Evolutionary conservation across 2,329 filamentous ascomycete species (phyloP), one percentile per base, ranked within the genome.

Genomic region (Fusarium sterilihyphosum): DNA sequence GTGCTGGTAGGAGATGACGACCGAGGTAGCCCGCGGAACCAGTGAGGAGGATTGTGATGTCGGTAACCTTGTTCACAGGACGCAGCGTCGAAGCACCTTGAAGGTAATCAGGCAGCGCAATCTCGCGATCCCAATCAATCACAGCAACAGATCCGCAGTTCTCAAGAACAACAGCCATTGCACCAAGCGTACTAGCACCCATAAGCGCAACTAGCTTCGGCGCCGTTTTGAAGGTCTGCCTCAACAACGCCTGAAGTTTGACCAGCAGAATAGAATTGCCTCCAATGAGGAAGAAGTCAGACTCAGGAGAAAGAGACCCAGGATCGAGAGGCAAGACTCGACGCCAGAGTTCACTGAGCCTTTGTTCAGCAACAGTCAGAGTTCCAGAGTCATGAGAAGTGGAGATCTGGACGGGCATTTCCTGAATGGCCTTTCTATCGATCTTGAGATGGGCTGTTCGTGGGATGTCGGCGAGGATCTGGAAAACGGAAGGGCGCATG

Each of bases 71-170:
- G 17, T 1, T 37, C 4, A 46, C 41, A 3, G 41, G 22, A 2
- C 7, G 33, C 5, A 50, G 8, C 1, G 8, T 2, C 22, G 4
- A 0, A 9, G 17, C 0, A 7, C 1, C 4, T 3, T 0, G 24
- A 9, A 60, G 43, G 0, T 40, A 24, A 5, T 40, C 14, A 8
- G 57, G 35, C 1, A 60, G 46, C 2, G n/a, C 22, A 5, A 31
- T 54, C 29, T 61, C 47, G 2, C 13, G 10, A 1, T 29, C n/a
- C 60, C 60, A 62, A 16, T 38, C 31, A 7, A 62, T 56, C 0
- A n/a, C 2, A 0, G 5, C 47, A 6, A 50, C n/a, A n/a, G 54
- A 38, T 24, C 31, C 22, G 2, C 43, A 64, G n/a, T 4, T 49
- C 37, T 64, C 61, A 18, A 60, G 43, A 0, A 49, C 4, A 13